phyloP scores from a whole-genome alignment of 208 protist species.

The Wallacemonas sp. region DNA sequence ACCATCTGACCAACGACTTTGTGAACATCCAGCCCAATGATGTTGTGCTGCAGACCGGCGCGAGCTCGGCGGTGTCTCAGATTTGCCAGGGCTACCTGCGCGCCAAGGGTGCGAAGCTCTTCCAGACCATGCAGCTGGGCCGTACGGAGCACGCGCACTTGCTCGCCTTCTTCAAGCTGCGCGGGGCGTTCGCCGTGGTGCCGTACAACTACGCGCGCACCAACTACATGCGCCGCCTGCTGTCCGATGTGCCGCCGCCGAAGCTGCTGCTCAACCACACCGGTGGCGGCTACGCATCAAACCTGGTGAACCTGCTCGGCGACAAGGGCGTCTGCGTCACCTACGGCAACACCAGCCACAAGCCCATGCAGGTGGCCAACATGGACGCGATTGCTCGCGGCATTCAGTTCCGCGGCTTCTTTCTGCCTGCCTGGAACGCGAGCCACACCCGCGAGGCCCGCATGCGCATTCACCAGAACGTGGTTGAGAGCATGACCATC shows the following conservation, averaged over 20 bases:
- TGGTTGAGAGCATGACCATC: constrained; percentile 90
- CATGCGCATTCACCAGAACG: constrained; percentile 88
- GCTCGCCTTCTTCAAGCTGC: constrained; percentile 82
- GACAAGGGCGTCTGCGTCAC: constrained; percentile 94
- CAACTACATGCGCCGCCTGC: constrained; percentile 91
- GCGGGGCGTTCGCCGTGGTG: constrained; percentile 83
- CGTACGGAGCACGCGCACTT: constrained; percentile 88
- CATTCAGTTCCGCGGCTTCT: constrained; percentile 93
- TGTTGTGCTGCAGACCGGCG: constrained; percentile 87
- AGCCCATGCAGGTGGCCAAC: constrained; percentile 94
- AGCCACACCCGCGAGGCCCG: constrained; percentile 85
- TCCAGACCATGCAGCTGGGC: constrained; percentile 90
- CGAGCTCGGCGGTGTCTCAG: constrained; percentile 83
- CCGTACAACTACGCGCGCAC: constrained; percentile 87
- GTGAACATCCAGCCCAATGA: constrained; percentile 91
- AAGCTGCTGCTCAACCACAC: constrained; percentile 95
- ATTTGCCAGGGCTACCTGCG: constrained; percentile 90
- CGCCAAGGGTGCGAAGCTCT: constrained; percentile 86
- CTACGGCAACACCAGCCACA: constrained; percentile 96
- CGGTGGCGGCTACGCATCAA: constrained; percentile 90
- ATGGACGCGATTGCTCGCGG: constrained; percentile 92
- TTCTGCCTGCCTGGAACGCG: constrained; percentile 88
- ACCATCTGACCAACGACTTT: constrained; percentile 95
- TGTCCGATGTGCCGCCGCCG: constrained; percentile 93
- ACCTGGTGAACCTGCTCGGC: constrained; percentile 89